Conservation (phyloP, 208 protist species). For the Vickermania spadyakhi region DNA sequence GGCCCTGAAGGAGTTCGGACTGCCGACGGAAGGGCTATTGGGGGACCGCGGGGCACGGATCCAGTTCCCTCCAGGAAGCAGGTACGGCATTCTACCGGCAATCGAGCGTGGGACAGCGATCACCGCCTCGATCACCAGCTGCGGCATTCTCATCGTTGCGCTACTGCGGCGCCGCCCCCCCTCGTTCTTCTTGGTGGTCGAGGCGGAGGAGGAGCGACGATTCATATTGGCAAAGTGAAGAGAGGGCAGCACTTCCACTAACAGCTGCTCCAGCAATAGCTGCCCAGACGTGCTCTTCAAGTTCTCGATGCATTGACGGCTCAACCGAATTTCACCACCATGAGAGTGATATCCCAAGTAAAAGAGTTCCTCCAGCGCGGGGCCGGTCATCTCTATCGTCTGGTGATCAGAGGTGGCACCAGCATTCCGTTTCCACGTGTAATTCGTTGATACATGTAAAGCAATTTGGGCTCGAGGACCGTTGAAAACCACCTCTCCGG, state of each 20-base stretch:
- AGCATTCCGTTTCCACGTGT: constrained; percentile 10
- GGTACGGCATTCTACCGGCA: constrained; percentile 17
- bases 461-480: constrained; percentile 53
- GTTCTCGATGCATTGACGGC: constrained; percentile 18
- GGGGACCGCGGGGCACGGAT: neutral
- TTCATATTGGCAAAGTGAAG: constrained; percentile 2
- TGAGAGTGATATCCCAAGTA: constrained; percentile 28
- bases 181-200: neutral
- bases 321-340: constrained; percentile 58
- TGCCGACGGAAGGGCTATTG: neutral
- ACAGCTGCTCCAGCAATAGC: constrained; percentile 49
- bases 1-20: neutral
- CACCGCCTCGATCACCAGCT: constrained; percentile 24
- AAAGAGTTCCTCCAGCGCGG: constrained; percentile 42
- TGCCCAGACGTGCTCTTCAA: constrained; percentile 25
- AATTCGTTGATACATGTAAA: constrained; percentile 36
- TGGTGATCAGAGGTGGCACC: neutral
- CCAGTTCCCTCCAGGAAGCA: constrained; percentile 1
- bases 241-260: constrained; percentile 23
- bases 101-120: constrained; percentile 26
- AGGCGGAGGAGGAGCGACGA: constrained; percentile 6
- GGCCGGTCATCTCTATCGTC: constrained; percentile 31
- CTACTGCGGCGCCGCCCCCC: neutral
- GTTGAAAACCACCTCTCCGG: constrained; percentile 49
- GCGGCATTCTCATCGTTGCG: neutral